A percentile compares a stretch with the other conserved stretches of the same genome.
Evolutionary conservation across 1,284 basidiomycete genomes (phyloP).

Genomic region (Rhodotorula sp.): DNA sequence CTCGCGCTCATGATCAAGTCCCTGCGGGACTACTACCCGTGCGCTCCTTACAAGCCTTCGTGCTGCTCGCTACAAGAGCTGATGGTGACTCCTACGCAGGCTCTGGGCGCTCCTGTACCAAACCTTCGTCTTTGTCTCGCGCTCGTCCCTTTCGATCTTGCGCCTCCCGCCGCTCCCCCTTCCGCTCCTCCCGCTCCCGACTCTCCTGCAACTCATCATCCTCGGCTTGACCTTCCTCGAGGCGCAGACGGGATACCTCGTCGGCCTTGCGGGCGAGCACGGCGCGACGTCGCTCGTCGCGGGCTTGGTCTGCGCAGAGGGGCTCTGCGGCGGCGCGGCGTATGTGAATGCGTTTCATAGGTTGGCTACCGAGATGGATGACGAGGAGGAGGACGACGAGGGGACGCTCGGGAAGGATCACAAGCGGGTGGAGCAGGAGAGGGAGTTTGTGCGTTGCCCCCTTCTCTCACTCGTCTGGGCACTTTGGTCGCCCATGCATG

Average conservation of each 20-base stretch:
- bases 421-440: constrained; percentile 27
- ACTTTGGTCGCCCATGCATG: not conserved
- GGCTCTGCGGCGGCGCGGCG: constrained; percentile 43
- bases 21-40: constrained; percentile 92
- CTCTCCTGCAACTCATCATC: constrained; percentile 43
- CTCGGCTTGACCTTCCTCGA: constrained; percentile 37
- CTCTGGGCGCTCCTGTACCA: constrained; percentile 56
- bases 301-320: constrained; percentile 42
- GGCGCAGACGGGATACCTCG: constrained; percentile 29
- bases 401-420: not conserved
- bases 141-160: constrained; percentile 80
- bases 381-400: constrained; percentile 13
- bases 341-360: constrained; percentile 45
- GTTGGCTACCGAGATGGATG: constrained; percentile 35
- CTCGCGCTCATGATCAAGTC: constrained; percentile 76
- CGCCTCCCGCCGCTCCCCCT: constrained; percentile 80
- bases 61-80: not conserved
- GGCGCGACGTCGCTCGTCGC: constrained; percentile 37
- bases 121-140: constrained; percentile 91
- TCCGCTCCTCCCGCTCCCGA: constrained; percentile 68
- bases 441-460: constrained; percentile 40
- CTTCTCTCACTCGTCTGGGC: not conserved
- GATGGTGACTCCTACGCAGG: constrained; percentile 5
- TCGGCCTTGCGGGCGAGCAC: constrained; percentile 24
- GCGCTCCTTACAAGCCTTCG: constrained; percentile 56